Base-by-base conservation (phyloP, 345 rosid genomes). In the Anacardium occidentale region DNA sequence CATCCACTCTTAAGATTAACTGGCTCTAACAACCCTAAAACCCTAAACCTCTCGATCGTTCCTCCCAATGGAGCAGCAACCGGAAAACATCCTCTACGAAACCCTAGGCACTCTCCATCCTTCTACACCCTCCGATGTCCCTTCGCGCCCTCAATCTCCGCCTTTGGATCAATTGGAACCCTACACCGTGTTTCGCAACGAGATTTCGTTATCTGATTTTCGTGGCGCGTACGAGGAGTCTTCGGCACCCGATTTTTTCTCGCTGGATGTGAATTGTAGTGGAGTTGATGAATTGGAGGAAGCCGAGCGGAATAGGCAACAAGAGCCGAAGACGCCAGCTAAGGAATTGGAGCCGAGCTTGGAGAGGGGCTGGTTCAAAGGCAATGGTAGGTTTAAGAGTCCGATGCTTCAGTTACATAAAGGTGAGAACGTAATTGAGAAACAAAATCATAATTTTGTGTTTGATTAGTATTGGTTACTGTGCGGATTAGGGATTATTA, bases 341-440 rank as follows among this genome's bases (percentile, higher is more conserved):
- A 51, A 60, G 62, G 37, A 25, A 21, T 66, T 66, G 12, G 84
- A 79, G 62, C 79, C 83, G 13, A 81, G 47, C 53, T 81, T 89
- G 72, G 98, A 94, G 83, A 77, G 81, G n/a, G 82, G 77, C 47
- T 89, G 97, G 97, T 94, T 92, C 70, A 77, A 80, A 59, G 95
- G 92, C 77, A 84, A 88, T 68, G 72, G 90, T 58, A 78, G 76
- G 60, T 85, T 89, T 68, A 84, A 78, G 72, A 94, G 95, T 72
- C 97, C 97, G 25, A 90, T 94, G 97, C 89, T 94, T 69, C 97
- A 90, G 71, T 79, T 94, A 64, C 98, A 94, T 82, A 94, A 92
- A 91, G 98, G 97, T 90, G 68, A 34, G 1, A 57, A 29, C 5
- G 42, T 14, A 37, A 7, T 37, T 37, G 42, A 37, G 26, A 50